Percentiles rank a stretch among this genome's conserved stretches.
These are phyloP conservation scores for Oryza glaberrima DNA, from an alignment of 176 grass and related monocot species.

Conservation along the genomic window DNA sequence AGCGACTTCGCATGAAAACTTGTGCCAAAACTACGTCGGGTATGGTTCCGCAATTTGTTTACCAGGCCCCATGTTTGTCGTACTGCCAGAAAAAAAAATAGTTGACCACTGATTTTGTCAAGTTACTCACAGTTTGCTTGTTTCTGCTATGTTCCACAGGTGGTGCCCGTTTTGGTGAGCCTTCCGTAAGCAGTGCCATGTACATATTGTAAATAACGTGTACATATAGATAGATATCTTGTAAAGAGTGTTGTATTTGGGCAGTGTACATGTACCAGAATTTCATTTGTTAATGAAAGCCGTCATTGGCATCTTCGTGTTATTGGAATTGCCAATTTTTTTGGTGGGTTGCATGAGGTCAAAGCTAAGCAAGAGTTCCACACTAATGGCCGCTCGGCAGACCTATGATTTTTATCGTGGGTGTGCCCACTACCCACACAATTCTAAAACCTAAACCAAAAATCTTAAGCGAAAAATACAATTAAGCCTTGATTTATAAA, in stretches of 20 bases:
- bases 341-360: neutral
- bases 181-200: conserved; percentile 30
- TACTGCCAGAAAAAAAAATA: neutral
- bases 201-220: conserved; percentile 71
- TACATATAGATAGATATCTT: conserved; percentile 48
- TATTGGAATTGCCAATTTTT: neutral
- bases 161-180: conserved; percentile 95
- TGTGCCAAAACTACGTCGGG: conserved; percentile 97
- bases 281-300: conserved; percentile 23
- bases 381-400: too few relatives aligned
- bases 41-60: conserved; percentile 43
- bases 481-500: too few relatives aligned
- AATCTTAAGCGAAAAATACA: too few relatives aligned
- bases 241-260: conserved; percentile 34
- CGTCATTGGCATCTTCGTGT: neutral
- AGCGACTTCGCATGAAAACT: conserved; percentile 85
- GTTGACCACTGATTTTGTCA: conserved; percentile 20
- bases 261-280: conserved; percentile 25
- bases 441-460: too few relatives aligned
- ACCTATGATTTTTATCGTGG: too few relatives aligned
- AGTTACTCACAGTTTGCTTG: conserved; percentile 28
- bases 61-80: neutral
- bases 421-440: too few relatives aligned
- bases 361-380: neutral
- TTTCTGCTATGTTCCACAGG: conserved; percentile 56